Percentiles rank a stretch among this genome's conserved stretches.
phyloP scores from a whole-genome alignment of 176 grass and related monocot genomes.

The Oropetium thomaeum region DNA sequence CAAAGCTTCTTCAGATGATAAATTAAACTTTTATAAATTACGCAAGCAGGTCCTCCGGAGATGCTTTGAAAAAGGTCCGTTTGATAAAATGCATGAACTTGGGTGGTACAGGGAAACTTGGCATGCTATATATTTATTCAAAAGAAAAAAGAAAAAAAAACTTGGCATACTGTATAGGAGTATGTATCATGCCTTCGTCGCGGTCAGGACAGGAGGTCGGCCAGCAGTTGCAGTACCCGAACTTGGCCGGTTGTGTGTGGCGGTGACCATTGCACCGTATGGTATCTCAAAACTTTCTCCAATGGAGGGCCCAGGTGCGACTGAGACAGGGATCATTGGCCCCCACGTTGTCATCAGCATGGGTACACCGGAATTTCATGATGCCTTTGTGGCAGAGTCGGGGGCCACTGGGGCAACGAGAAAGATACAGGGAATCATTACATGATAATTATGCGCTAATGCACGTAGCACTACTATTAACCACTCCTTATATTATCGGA shows the following conservation, averaged over 20 bases:
- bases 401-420: neutral
- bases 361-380: neutral
- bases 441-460: neutral
- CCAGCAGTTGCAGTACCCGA: conserved; percentile 23
- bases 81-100: neutral
- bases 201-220: neutral
- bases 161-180: too few relatives aligned
- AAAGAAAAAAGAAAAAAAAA: too few relatives aligned
- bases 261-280: conserved; percentile 29
- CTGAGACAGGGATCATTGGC: neutral
- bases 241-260: conserved; percentile 6
- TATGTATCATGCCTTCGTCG: neutral
- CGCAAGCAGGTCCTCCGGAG: neutral
- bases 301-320: conserved; percentile 15
- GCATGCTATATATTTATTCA: too few relatives aligned
- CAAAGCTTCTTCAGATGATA: neutral
- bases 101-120: neutral
- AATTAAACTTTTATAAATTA: neutral
- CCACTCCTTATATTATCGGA: too few relatives aligned
- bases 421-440: neutral
- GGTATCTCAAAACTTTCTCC: neutral
- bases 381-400: neutral
- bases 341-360: conserved; percentile 25
- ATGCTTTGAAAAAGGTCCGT: neutral
- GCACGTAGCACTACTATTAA: too few relatives aligned